Conservation (phyloP, 2,329 filamentous ascomycete genomes). For the Monosporascus sp. region DNA sequence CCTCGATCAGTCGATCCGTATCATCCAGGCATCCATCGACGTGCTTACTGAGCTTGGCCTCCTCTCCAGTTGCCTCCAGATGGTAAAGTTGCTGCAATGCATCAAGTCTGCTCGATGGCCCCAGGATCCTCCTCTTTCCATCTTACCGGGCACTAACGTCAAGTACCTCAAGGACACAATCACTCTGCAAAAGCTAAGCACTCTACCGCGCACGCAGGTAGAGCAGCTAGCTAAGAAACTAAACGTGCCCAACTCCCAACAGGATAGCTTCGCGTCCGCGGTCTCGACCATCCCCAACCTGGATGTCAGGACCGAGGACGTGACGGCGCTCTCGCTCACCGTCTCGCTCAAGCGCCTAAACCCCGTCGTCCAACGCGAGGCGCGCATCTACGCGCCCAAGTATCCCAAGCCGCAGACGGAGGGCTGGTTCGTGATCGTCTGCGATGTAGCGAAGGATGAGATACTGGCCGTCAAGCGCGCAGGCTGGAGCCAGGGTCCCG, state of each 20-base stretch:
- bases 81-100: constrained; percentile 82
- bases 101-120: constrained; percentile 94
- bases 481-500: constrained; percentile 52
- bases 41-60: constrained; percentile 86
- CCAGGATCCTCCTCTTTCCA: constrained; percentile 68
- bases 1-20: constrained; percentile 92
- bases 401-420: constrained; percentile 95
- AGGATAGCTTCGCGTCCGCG: constrained; percentile 51
- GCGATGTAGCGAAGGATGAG: constrained; percentile 63
- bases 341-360: constrained; percentile 65
- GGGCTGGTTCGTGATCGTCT: constrained; percentile 82
- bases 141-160: constrained; percentile 67
- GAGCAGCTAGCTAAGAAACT: constrained; percentile 45
- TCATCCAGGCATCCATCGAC: constrained; percentile 92
- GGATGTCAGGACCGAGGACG: constrained; percentile 52
- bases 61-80: constrained; percentile 68
- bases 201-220: constrained; percentile 14
- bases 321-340: constrained; percentile 58
- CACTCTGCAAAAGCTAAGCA: constrained; percentile 35
- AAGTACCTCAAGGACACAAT: constrained; percentile 33
- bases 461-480: constrained; percentile 82
- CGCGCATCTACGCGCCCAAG: constrained; percentile 75
- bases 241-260: constrained; percentile 38
- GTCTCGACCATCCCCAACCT: constrained; percentile 65
- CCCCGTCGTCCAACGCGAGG: constrained; percentile 56